Percentiles rank a stretch among this genome's conserved stretches.
These are phyloP conservation scores for Mycoemilia scoparia DNA, from an alignment of 192 early-diverging fungal species.

Conservation along the genomic window DNA sequence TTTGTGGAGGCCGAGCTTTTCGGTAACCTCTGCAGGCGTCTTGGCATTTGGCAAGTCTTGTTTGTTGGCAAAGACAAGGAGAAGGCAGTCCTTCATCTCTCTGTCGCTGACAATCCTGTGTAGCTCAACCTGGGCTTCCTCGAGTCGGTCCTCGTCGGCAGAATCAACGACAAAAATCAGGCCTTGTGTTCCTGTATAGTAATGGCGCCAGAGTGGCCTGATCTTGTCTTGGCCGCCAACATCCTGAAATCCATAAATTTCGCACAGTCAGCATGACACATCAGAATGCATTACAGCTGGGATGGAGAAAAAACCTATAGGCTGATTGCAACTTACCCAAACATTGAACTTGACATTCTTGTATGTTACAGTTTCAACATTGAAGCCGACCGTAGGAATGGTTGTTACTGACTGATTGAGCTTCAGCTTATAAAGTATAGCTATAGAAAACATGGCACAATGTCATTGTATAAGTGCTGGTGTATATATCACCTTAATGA, in stretches of 20 bases:
- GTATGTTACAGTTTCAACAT: conserved; percentile 71
- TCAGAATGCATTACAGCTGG: too few relatives aligned
- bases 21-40: conserved; percentile 86
- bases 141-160: conserved; percentile 70
- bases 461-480: background rate
- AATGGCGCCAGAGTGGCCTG: conserved; percentile 70
- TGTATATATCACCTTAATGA: background rate
- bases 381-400: conserved; percentile 51
- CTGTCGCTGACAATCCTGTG: conserved; percentile 64
- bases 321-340: too few relatives aligned
- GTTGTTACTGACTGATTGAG: conserved; percentile 35
- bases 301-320: too few relatives aligned
- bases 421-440: conserved; percentile 38
- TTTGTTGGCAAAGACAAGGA: conserved; percentile 74
- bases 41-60: conserved; percentile 68
- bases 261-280: too few relatives aligned
- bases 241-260: too few relatives aligned
- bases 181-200: conserved; percentile 68
- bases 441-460: background rate
- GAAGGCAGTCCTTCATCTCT: conserved; percentile 67
- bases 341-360: conserved; percentile 73
- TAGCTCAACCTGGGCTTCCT: conserved; percentile 67
- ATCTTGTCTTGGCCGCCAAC: conserved; percentile 88
- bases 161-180: conserved; percentile 81
- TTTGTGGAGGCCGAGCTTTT: conserved; percentile 66